phyloP scores from a whole-genome alignment of 768 basidiomycete species.

The Boletus vermiculosoides region DNA sequence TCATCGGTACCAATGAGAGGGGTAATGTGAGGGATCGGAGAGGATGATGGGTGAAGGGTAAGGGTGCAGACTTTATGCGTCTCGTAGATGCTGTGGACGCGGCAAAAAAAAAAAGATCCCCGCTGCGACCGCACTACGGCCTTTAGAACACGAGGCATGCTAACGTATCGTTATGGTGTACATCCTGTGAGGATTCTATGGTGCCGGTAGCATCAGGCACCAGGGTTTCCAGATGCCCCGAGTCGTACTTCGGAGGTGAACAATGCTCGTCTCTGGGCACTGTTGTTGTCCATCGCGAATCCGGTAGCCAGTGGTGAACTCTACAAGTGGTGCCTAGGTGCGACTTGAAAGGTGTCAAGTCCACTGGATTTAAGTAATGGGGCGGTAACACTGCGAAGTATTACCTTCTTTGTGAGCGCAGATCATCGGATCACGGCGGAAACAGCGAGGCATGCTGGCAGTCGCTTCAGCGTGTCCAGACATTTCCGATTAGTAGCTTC shows the following conservation, averaged over 20 bases:
- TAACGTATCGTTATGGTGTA: background rate
- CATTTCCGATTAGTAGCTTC: too few species aligned
- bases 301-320: too few species aligned
- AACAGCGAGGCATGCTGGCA: too few species aligned
- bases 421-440: background rate
- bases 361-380: background rate
- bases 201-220: background rate
- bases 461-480: too few species aligned
- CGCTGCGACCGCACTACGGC: background rate
- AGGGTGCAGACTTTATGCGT: constrained; percentile 11
- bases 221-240: background rate
- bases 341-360: background rate
- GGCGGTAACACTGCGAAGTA: background rate
- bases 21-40: too few species aligned
- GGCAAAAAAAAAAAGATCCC: background rate
- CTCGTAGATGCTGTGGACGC: background rate
- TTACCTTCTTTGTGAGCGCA: constrained; percentile 7
- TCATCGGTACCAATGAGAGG: constrained; percentile 2
- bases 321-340: background rate
- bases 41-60: background rate
- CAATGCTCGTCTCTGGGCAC: background rate
- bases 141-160: background rate
- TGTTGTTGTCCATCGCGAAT: background rate
- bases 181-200: constrained; percentile 4
- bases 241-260: background rate